Conservation (phyloP, 2,329 filamentous ascomycete genomes). For the Aspergillus niger region DNA sequence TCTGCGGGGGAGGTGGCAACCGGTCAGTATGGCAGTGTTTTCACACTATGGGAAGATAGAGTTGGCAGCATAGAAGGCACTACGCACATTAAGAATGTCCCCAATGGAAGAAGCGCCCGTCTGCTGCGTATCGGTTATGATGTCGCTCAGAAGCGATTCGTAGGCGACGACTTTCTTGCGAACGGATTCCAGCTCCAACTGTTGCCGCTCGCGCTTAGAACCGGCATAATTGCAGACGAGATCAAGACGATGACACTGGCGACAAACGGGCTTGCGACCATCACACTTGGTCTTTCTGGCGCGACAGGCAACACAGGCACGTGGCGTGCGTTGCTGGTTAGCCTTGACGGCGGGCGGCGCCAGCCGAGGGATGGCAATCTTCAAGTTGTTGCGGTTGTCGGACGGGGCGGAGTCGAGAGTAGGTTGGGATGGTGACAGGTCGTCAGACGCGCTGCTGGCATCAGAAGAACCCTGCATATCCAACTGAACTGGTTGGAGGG, state of each 20-base stretch:
- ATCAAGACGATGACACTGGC: conserved; percentile 12
- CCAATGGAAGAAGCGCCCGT: conserved; percentile 9
- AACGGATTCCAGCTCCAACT: conserved; percentile 12
- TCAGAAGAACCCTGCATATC: conserved; percentile 6
- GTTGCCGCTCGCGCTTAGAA: conserved; percentile 22
- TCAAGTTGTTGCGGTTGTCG: not conserved
- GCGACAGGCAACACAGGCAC: conserved; percentile 22
- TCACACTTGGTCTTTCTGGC: conserved; percentile 25
- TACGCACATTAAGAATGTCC: conserved; percentile 17
- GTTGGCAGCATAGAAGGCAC: not conserved
- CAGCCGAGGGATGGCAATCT: conserved; percentile 10
- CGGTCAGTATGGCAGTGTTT: not conserved
- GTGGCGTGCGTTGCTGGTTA: conserved; percentile 13
- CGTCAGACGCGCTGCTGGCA: not conserved
- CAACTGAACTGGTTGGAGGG: not conserved
- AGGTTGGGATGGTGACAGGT: not conserved
- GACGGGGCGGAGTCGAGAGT: not conserved
- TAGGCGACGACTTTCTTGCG: conserved; percentile 13
- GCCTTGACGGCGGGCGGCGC: not conserved
- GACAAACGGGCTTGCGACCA: conserved; percentile 19
- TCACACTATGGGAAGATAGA: not conserved
- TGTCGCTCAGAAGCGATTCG: conserved; percentile 19
- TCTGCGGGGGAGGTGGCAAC: conserved; percentile 5
- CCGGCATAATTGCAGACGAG: conserved; percentile 17
- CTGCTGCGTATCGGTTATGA: conserved; percentile 11